These are phyloP conservation scores for Xylariaceae sp. DNA, from an alignment of 2,329 filamentous ascomycete genomes.

Conservation along the genomic window DNA sequence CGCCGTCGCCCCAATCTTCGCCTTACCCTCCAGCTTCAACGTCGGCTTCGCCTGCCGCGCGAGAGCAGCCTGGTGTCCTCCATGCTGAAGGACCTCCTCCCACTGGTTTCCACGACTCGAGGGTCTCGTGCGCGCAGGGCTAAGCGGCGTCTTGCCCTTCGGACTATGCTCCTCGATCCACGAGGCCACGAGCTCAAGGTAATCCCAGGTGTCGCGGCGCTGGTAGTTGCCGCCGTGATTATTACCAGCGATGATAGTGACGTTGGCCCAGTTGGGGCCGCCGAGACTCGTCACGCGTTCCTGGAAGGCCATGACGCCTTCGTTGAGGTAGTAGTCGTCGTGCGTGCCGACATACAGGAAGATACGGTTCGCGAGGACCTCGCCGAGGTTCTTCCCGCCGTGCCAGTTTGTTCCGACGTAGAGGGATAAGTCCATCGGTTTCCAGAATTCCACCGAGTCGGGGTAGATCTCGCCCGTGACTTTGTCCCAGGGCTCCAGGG, in stretches of 20 bases:
- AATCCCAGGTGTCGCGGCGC: conserved; percentile 19
- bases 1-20: conserved; percentile 9
- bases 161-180: conserved; percentile 21
- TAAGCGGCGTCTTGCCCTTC: conserved; percentile 15
- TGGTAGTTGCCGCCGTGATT: conserved; percentile 23
- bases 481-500: conserved; percentile 25
- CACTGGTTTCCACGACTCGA: conserved; percentile 19
- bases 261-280: conserved; percentile 21
- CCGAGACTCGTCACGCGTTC: conserved; percentile 16
- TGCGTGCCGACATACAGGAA: conserved; percentile 23
- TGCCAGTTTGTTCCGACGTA: conserved; percentile 21
- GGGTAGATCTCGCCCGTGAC: conserved; percentile 25
- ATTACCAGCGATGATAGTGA: conserved; percentile 18
- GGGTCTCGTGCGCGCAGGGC: not conserved
- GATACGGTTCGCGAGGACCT: conserved; percentile 18
- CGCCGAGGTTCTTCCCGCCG: conserved; percentile 16
- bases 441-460: conserved; percentile 21
- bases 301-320: conserved; percentile 19
- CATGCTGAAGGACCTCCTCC: conserved; percentile 15
- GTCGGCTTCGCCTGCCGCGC: conserved; percentile 14
- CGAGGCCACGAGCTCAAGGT: conserved; percentile 17
- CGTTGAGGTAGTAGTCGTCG: conserved; percentile 24
- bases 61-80: conserved; percentile 19
- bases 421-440: conserved; percentile 17
- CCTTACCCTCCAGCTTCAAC: conserved; percentile 4